A percentile compares a stretch with the other conserved stretches of the same genome.
Evolutionary conservation across 2,329 filamentous ascomycete genomes (phyloP).

Genomic region (Cyclaneusma minus): DNA sequence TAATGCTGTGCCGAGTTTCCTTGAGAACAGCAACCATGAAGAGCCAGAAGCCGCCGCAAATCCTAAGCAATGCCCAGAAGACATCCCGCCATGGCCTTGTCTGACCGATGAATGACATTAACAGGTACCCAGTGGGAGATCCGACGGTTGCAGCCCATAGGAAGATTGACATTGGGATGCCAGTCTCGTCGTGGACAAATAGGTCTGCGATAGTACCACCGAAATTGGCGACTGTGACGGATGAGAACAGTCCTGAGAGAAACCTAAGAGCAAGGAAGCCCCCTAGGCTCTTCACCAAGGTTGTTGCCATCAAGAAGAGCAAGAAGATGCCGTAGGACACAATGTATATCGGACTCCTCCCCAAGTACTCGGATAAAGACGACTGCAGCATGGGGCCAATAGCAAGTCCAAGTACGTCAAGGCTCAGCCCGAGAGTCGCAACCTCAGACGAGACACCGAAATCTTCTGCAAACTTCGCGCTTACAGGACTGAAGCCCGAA

Average conservation of each 20-base stretch:
- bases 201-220: conserved; percentile 19
- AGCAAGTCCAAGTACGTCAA: conserved; percentile 32
- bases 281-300: conserved; percentile 23
- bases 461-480: conserved; percentile 20
- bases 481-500: conserved; percentile 10
- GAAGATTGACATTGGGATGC: conserved; percentile 22
- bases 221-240: conserved; percentile 22
- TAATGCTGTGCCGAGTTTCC: conserved; percentile 27
- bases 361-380: conserved; percentile 40
- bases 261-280: conserved; percentile 26
- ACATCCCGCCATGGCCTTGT: conserved; percentile 25
- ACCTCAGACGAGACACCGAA: conserved; percentile 31
- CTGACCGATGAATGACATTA: conserved; percentile 28
- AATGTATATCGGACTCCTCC: conserved; percentile 26
- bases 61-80: conserved; percentile 28
- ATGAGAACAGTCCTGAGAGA: conserved; percentile 27
- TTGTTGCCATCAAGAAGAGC: conserved; percentile 25
- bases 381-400: conserved; percentile 50
- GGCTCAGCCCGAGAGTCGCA: conserved; percentile 29
- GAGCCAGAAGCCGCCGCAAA: conserved; percentile 26
- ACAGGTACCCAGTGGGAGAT: conserved; percentile 27
- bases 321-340: conserved; percentile 26
- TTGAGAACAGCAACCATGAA: conserved; percentile 25
- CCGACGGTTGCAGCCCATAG: conserved; percentile 30
- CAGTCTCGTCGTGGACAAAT: conserved; percentile 10